phyloP scores from a whole-genome alignment of 2,329 filamentous ascomycete species.

The Cylindrodendrum hubeiense region DNA sequence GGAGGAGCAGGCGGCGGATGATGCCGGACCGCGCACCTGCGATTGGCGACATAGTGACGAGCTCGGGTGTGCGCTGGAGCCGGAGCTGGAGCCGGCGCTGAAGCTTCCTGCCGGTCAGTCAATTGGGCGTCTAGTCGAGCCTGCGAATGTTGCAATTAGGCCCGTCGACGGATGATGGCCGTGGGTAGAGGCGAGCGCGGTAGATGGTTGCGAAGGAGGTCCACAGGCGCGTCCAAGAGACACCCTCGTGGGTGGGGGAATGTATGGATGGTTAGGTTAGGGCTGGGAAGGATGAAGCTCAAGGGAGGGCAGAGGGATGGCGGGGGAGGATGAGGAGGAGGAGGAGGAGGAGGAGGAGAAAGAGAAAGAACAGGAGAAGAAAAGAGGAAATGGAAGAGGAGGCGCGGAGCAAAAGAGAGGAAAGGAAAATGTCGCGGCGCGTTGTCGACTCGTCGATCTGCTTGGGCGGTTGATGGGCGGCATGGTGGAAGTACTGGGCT shows the following conservation, averaged over 20 bases:
- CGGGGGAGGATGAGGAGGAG: background rate
- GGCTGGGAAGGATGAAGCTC: conserved; percentile 1
- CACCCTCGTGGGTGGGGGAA: background rate
- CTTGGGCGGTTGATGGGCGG: conserved; percentile 1
- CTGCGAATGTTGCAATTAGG: background rate
- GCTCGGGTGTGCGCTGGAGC: conserved; percentile 1
- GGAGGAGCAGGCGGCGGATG: conserved; percentile 58
- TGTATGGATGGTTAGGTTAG: background rate
- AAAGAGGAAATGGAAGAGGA: conserved; percentile 6
- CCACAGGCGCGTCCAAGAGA: background rate
- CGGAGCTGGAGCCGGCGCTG: background rate
- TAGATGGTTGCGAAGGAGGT: background rate
- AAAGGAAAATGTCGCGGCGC: conserved; percentile 18
- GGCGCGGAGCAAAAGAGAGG: conserved; percentile 11
- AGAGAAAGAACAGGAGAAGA: background rate
- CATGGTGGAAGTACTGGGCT: background rate
- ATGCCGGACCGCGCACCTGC: conserved; percentile 36
- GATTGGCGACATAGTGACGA: conserved; percentile 33
- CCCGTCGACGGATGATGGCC: background rate
- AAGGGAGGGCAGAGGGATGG: background rate
- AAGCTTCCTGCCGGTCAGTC: background rate
- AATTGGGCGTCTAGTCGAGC: background rate
- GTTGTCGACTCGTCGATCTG: conserved; percentile 9
- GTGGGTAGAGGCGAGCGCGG: background rate
- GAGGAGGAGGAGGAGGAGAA: background rate